A percentile compares a stretch with the other conserved stretches of the same genome.
These are phyloP conservation scores for Rubus parviflorus DNA, from an alignment of 306 rosid genomes.

Conservation along the genomic window DNA sequence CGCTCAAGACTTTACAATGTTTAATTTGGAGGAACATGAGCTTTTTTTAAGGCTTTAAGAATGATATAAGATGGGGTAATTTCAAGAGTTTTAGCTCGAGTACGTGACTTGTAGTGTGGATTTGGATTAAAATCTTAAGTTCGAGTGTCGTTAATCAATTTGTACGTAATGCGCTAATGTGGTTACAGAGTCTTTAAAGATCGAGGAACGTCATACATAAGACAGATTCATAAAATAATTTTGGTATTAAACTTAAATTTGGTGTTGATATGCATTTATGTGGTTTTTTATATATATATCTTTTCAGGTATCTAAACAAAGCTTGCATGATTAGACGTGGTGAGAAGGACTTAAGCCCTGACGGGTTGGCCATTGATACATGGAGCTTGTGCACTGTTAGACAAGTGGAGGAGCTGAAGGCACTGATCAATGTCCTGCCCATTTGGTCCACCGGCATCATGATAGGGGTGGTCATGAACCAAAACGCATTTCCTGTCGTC, in stretches of 20 bases:
- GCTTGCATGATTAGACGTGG: neutral
- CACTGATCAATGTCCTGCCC: constrained; percentile 58
- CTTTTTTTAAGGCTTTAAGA: no score
- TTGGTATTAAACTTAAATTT: neutral
- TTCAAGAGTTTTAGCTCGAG: no score
- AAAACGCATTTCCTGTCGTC: constrained; percentile 52
- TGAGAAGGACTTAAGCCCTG: constrained; percentile 23
- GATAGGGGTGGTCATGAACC: constrained; percentile 44
- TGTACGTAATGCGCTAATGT: no score
- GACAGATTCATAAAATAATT: neutral
- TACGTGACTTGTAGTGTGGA: no score
- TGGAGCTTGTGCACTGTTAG: constrained; percentile 70
- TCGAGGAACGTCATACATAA: neutral
- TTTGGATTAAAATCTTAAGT: neutral
- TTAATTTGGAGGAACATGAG: no score
- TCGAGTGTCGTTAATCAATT: neutral
- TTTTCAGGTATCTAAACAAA: constrained; percentile 52
- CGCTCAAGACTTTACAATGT: no score
- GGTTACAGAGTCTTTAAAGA: no score
- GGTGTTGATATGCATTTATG: neutral
- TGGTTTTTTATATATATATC: neutral
- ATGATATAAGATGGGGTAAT: no score
- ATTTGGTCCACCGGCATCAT: constrained; percentile 60
- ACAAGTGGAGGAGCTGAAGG: constrained; percentile 70
- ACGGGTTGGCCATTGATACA: constrained; percentile 51